Percentiles rank a stretch among this genome's conserved stretches.
Evolutionary conservation across 2,329 filamentous ascomycete species (phyloP).

Genomic region (Cordyceps tenuipes): DNA sequence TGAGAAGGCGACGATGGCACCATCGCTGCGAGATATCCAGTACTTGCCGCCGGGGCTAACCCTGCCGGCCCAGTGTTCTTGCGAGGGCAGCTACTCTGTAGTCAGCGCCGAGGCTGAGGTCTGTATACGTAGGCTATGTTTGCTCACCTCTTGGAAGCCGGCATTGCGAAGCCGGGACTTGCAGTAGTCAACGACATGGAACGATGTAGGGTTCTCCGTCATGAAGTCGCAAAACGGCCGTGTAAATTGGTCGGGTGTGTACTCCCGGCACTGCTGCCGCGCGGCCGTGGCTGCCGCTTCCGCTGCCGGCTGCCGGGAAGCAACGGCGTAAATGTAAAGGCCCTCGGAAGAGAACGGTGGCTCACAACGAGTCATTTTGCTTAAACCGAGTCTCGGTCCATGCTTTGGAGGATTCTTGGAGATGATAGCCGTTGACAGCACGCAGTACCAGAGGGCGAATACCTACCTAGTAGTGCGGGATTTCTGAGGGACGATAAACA

Average conservation of each 20-base stretch:
- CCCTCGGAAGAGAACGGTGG: background rate
- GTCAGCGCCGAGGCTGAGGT: background rate
- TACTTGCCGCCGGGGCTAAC: conserved; percentile 79
- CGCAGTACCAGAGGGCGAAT: background rate
- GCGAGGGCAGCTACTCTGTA: conserved; percentile 55
- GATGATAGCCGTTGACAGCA: background rate
- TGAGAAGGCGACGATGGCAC: conserved; percentile 74
- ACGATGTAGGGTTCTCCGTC: conserved; percentile 83
- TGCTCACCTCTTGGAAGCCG: conserved; percentile 62
- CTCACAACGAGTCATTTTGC: background rate
- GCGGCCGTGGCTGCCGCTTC: background rate
- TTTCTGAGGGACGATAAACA: background rate
- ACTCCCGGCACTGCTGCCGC: background rate
- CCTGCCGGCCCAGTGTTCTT: conserved; percentile 66
- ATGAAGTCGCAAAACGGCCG: conserved; percentile 83
- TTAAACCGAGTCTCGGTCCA: background rate
- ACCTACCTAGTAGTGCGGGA: background rate
- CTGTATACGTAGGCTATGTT: background rate
- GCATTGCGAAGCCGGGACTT: conserved; percentile 59
- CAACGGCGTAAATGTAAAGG: background rate
- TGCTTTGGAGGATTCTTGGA: background rate
- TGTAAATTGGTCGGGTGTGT: conserved; percentile 58
- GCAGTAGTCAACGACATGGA: conserved; percentile 79
- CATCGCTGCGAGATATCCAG: conserved; percentile 78
- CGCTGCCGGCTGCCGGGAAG: background rate